A percentile compares a stretch with the other conserved stretches of the same genome.
These are phyloP conservation scores for Sophora flavescens DNA, from an alignment of 306 rosid genomes.

Conservation along the genomic window DNA sequence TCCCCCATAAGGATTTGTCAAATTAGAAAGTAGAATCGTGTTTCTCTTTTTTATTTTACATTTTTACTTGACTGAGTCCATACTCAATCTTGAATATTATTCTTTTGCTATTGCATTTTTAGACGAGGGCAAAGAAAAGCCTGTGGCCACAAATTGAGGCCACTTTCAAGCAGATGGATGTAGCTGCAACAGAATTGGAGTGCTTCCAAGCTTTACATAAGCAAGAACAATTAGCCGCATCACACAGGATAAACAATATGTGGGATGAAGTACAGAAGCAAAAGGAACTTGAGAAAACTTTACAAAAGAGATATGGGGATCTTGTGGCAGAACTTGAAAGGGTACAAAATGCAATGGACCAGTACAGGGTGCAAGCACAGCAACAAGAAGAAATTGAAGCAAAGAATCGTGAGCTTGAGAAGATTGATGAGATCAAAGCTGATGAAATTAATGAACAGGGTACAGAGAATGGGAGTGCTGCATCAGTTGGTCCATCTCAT, in stretches of 20 bases:
- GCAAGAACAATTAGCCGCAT: conserved; percentile 85
- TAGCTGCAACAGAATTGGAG: conserved; percentile 89
- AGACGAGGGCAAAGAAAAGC: conserved; percentile 76
- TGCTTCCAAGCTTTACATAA: conserved; percentile 85
- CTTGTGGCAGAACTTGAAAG: conserved; percentile 66
- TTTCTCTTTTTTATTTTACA: conserved; percentile 10
- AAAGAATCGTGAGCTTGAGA: conserved; percentile 51
- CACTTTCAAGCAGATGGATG: conserved; percentile 85
- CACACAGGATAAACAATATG: conserved; percentile 74
- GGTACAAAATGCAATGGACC: conserved; percentile 57
- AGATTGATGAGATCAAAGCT: no score
- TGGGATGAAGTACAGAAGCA: conserved; percentile 88
- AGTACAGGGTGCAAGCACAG: conserved; percentile 54
- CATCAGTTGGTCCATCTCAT: conserved; percentile 37
- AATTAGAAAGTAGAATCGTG: conserved; percentile 6
- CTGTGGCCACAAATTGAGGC: conserved; percentile 92
- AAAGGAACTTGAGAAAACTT: conserved; percentile 80
- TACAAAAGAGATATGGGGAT: conserved; percentile 78
- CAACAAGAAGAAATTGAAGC: conserved; percentile 63
- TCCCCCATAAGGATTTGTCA: conserved; percentile 19
- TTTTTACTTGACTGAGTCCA: conserved; percentile 7
- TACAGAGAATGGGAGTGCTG: conserved; percentile 45
- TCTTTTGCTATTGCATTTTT: conserved; percentile 43
- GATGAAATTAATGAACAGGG: conserved; percentile 39
- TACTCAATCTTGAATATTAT: not conserved